Base-by-base conservation (phyloP, 1,284 basidiomycete species). In the Ustilago curta region DNA sequence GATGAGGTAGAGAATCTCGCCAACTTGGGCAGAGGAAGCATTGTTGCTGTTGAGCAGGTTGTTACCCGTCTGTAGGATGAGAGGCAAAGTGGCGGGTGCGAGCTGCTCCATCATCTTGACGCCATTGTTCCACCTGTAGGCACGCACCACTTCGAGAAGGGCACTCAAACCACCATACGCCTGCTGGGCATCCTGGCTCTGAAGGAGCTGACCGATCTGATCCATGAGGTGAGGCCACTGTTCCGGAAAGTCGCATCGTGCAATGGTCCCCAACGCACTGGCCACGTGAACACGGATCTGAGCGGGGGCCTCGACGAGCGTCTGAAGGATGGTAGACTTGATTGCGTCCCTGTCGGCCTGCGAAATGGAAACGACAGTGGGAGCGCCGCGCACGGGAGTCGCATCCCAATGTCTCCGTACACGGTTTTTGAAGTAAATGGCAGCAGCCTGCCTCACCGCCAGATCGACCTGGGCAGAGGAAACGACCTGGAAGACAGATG, bases 381-480 rank as follows among this genome's bases (percentile, higher is more conserved):
- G 62, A 23, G 32, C 66, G 18, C 59, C 52, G 19, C 70, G 61
- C 19, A 54, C 58, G 3, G 68, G 51, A 12, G 58, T 45, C n/a
- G 60, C 25, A 48, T 83, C 82, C 83, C 83, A 84, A 21, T 75
- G 67, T 4, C 72, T 53, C 11, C 76, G 59, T 11, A 84, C 72
- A 49, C 83, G 81, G 64, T 84, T 84, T 71, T 84, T 84, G 29
- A 81, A 64, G 70, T 83, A 82, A 64, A 84, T 79, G 23, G 83
- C 69, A 11, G 82, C 76, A 1, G 83, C 83, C 59, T 83, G 83
- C 27, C 83, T 70, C 8, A 81, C 67, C 3, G 79, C 51, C 14
- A 75, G 21, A 32, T 83, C 80, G 12, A 78, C 59, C 29, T 84
- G 73, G 16, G 59, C 21, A 21, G 76, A 67, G 2, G 76, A 60